phyloP scores from a whole-genome alignment of 1,284 basidiomycete genomes.

The Trichosporon sp. region DNA sequence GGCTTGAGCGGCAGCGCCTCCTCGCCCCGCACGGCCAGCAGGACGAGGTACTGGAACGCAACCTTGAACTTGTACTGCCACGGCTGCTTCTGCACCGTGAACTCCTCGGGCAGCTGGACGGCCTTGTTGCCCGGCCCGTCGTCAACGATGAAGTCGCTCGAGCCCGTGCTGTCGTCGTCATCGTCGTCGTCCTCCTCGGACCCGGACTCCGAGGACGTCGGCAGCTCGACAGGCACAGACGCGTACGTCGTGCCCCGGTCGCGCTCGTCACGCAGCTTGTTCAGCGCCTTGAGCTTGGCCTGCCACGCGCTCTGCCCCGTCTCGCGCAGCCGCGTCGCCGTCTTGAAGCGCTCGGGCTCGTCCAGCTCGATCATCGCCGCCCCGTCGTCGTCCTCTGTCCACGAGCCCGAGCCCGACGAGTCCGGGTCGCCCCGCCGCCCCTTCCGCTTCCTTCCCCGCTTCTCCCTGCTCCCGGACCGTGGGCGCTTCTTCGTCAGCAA shows the following conservation, averaged over 20 bases:
- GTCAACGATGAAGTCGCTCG: conserved; percentile 62
- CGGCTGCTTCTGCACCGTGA: conserved; percentile 69
- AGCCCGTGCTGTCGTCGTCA: conserved; percentile 15
- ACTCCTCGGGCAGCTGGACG: conserved; percentile 61
- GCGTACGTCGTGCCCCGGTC: conserved; percentile 2
- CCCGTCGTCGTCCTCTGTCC: conserved; percentile 51
- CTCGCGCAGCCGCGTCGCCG: conserved; percentile 49
- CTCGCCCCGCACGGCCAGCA: conserved; percentile 59
- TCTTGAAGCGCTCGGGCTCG: conserved; percentile 50
- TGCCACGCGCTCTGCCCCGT: conserved; percentile 24
- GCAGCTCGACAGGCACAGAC: background rate
- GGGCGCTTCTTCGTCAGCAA: background rate
- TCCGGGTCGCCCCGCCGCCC: background rate
- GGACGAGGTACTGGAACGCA: conserved; percentile 76
- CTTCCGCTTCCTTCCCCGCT: background rate
- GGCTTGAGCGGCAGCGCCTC: conserved; percentile 25
- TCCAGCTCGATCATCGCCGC: conserved; percentile 57
- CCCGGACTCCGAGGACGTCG: conserved; percentile 25
- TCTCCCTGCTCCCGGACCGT: background rate
- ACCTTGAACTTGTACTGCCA: conserved; percentile 53
- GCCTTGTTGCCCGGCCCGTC: conserved; percentile 55
- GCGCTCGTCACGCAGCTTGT: conserved; percentile 21
- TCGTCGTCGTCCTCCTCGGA: conserved; percentile 34
- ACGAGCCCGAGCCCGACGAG: background rate
- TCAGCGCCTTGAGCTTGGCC: conserved; percentile 40